Conservation (phyloP, 495 filamentous ascomycete genomes). For the Penicillium fimorum region DNA sequence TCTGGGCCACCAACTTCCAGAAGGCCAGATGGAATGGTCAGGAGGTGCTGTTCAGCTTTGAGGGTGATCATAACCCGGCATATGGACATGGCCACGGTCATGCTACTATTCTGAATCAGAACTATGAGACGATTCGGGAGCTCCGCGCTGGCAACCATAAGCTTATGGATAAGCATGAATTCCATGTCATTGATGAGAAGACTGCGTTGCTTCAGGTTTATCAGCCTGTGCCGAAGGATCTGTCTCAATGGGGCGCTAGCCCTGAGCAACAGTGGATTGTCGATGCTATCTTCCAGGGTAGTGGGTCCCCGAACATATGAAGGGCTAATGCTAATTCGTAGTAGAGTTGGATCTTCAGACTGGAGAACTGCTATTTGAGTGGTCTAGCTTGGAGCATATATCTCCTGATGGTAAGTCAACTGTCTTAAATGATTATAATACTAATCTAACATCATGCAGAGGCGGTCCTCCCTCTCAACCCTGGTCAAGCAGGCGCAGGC, state of each 20-base stretch:
- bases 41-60: constrained; percentile 53
- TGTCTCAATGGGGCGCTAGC: constrained; percentile 37
- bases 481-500: constrained; percentile 52
- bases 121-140: constrained; percentile 54
- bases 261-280: constrained; percentile 44
- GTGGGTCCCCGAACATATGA: background rate
- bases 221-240: constrained; percentile 35
- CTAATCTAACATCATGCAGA: constrained; percentile 28
- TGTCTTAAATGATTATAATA: background rate
- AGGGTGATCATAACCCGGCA: constrained; percentile 52
- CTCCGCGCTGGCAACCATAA: constrained; percentile 53
- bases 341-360: constrained; percentile 40
- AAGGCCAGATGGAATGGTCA: constrained; percentile 49
- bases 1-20: constrained; percentile 52
- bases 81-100: constrained; percentile 56
- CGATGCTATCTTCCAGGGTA: constrained; percentile 44
- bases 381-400: constrained; percentile 42
- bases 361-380: constrained; percentile 42
- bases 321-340: background rate
- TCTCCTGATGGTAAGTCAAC: constrained; percentile 40
- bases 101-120: constrained; percentile 49
- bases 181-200: constrained; percentile 46
- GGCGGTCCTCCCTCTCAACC: constrained; percentile 50
- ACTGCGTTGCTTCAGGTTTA: constrained; percentile 44
- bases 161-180: constrained; percentile 54